Conservation (phyloP, 2,329 filamentous ascomycete genomes). For the Aspergillus pseudonomiae region DNA sequence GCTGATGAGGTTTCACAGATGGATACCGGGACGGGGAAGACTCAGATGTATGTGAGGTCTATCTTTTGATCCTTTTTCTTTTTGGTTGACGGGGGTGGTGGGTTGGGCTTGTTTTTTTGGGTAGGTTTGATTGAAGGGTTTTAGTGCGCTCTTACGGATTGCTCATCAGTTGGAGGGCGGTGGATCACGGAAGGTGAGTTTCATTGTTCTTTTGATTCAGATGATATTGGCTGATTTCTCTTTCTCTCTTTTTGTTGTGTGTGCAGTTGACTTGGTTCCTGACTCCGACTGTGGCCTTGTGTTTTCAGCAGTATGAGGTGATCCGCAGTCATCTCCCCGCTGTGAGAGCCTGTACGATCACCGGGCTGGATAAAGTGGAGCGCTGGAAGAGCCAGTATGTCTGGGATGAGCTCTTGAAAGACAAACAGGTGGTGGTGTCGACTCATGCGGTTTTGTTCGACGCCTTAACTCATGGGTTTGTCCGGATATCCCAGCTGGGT, state of each 20-base stretch:
- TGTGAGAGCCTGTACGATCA: slow-evolving; percentile 64
- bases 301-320: slow-evolving; percentile 65
- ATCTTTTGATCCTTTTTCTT: neutral
- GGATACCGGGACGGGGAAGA: slow-evolving; percentile 81
- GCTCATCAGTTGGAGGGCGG: slow-evolving; percentile 63
- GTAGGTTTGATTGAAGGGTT: slow-evolving; percentile 1
- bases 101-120: neutral
- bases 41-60: slow-evolving; percentile 65
- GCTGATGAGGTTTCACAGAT: slow-evolving; percentile 54
- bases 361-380: slow-evolving; percentile 69
- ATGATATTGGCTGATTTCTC: neutral
- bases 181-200: slow-evolving; percentile 57
- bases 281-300: slow-evolving; percentile 69
- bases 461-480: slow-evolving; percentile 74
- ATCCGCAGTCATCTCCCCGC: slow-evolving; percentile 62
- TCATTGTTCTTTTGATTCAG: neutral
- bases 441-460: slow-evolving; percentile 76
- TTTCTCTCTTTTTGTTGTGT: neutral
- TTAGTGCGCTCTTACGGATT: slow-evolving; percentile 69
- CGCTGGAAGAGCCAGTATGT: slow-evolving; percentile 68
- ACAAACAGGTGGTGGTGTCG: slow-evolving; percentile 73
- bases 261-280: slow-evolving; percentile 68
- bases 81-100: neutral
- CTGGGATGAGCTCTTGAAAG: slow-evolving; percentile 69
- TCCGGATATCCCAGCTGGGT: slow-evolving; percentile 64